Base-by-base conservation (phyloP, 768 basidiomycete species). In the Tylopilus subfusipes region DNA sequence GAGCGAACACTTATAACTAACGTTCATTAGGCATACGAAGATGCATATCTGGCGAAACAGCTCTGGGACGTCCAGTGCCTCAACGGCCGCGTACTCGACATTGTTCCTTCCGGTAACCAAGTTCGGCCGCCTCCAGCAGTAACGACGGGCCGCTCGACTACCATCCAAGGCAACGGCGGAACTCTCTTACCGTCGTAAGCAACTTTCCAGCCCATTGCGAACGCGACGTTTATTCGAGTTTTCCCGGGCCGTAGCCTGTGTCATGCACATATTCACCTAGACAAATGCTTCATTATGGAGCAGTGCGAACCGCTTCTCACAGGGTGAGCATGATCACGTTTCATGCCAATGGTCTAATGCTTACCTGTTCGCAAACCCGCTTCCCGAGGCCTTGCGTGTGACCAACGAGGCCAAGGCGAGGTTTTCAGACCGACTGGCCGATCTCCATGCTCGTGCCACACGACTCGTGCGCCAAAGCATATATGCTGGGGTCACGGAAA, bases 261-360 rank as follows among this genome's bases (percentile, higher is more conserved):
- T 64, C 83, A 84, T 68, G 76, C 81, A 19, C 83, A 85, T 61
- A 79, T 86, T 59, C 84, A 84, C 67, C 75, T 86, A 30, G 84
- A 86, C 73, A 84, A 86, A 68, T 85, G 82, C 68, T 84, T 84
- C 64, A 79, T 86, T 47, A 71, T 86, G 52, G 79, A 78, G 58
- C 69, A 76, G 66, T 83, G 82, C 56, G 76, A 75, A 48, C 68
- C 75, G 21, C 75, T 85, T 40, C 61, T 74, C 22, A 76, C 75
- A 42, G 82, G 84, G 83, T 84, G 68, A 50, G 76, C 60, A 14
- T 22, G 36, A 21, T n/a, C 27, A 27, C 25, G 10, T 31, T 42
- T 21, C 25, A 30, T 27, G 16, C 16, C 7, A 7, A 36, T 24
- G 18, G 34, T 22, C 21, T n/a, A 3, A 19, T 30, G 38, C 34